Evolutionary conservation across 1,139 yeast genomes (phyloP).

Genomic region (Suhomyces kunorum): DNA sequence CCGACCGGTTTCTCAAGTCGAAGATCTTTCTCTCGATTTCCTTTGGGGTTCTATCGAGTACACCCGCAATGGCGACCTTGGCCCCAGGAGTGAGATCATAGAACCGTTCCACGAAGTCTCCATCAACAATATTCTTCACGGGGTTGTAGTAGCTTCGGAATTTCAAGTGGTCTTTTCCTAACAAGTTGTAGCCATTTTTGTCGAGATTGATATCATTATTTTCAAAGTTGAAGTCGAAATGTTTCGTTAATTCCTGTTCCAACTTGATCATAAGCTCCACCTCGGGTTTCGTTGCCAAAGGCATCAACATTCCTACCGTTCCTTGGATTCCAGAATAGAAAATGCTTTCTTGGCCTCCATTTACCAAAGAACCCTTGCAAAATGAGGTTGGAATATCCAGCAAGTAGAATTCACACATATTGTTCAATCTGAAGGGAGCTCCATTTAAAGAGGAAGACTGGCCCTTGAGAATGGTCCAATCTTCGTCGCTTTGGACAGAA

Average conservation of each 20-base stretch:
- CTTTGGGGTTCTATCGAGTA: slow-evolving; percentile 54
- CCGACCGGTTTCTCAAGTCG: slow-evolving; percentile 56
- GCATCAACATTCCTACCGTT: slow-evolving; percentile 70
- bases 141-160: slow-evolving; percentile 83
- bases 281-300: slow-evolving; percentile 66
- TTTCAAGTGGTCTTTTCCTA: slow-evolving; percentile 68
- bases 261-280: slow-evolving; percentile 57
- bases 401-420: slow-evolving; percentile 61
- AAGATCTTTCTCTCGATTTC: slow-evolving; percentile 63
- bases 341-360: slow-evolving; percentile 68
- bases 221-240: slow-evolving; percentile 30
- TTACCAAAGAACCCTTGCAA: slow-evolving; percentile 50
- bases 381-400: slow-evolving; percentile 74
- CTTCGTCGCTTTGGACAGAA: slow-evolving; percentile 51
- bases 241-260: slow-evolving; percentile 50
- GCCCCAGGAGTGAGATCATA: slow-evolving; percentile 35
- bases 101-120: slow-evolving; percentile 75
- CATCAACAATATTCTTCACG: slow-evolving; percentile 75
- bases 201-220: slow-evolving; percentile 30
- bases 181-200: slow-evolving; percentile 28
- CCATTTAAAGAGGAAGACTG: slow-evolving; percentile 50
- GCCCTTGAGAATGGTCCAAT: slow-evolving; percentile 44
- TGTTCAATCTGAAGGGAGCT: slow-evolving; percentile 52
- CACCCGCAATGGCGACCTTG: slow-evolving; percentile 52
- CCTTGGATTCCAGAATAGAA: slow-evolving; percentile 82